A percentile compares a stretch with the other conserved stretches of the same genome.
These are phyloP conservation scores for Fomes fomentarius DNA, from an alignment of 1,284 basidiomycete species.

Conservation along the genomic window DNA sequence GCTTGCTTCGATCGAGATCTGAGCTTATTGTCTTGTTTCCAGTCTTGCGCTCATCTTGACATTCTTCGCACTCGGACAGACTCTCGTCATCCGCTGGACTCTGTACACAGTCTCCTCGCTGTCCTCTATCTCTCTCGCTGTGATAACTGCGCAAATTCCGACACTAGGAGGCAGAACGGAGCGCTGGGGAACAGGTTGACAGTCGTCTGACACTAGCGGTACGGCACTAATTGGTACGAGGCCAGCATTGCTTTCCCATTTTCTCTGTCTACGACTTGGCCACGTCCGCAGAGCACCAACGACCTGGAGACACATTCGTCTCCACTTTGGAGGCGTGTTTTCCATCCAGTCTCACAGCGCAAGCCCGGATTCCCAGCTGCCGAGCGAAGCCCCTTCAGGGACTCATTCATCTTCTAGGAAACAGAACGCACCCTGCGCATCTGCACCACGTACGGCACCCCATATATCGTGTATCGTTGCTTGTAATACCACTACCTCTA, in stretches of 20 bases:
- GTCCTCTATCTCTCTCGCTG: too few relatives aligned
- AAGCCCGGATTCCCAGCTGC: background rate
- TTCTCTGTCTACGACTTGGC: background rate
- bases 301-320: background rate
- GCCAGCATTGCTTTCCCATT: background rate
- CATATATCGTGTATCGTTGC: conserved; percentile 1
- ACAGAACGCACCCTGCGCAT: background rate
- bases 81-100: too few relatives aligned
- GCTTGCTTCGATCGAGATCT: background rate
- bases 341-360: background rate
- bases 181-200: background rate
- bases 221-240: background rate
- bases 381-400: background rate
- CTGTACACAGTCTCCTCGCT: too few relatives aligned
- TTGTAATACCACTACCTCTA: background rate
- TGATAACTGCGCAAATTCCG: too few relatives aligned
- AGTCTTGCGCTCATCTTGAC: background rate
- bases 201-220: background rate
- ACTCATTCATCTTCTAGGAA: background rate
- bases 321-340: background rate
- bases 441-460: background rate
- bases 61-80: background rate
- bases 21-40: background rate
- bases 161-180: background rate
- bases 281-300: background rate